Conservation (phyloP, 345 rosid species). For the Triadica sebifera region DNA sequence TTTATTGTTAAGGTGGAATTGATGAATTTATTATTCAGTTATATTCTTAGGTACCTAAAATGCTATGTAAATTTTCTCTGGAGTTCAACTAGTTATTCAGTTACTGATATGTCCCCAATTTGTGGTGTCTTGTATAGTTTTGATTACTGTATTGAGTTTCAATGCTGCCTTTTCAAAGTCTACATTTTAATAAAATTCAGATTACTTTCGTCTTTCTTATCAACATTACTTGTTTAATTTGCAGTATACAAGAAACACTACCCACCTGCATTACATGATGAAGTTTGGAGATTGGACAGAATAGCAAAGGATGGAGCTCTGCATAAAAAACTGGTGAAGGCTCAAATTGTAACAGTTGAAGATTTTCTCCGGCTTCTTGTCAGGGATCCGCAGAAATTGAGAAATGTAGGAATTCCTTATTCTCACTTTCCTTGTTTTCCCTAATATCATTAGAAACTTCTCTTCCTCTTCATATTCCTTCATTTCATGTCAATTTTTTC, state of each 20-base stretch:
- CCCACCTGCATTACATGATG: constrained; percentile 88
- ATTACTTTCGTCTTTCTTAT: background rate
- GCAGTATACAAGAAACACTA: constrained; percentile 94
- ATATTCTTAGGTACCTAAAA: background rate
- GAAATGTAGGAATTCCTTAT: constrained; percentile 50
- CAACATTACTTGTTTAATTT: constrained; percentile 16
- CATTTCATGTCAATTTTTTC: background rate
- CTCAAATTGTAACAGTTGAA: constrained; percentile 65
- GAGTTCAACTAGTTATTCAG: background rate
- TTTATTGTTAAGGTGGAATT: background rate
- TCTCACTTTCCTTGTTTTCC: background rate
- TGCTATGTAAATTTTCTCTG: background rate
- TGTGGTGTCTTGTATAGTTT: background rate
- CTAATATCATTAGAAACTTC: background rate
- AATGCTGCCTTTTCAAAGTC: background rate
- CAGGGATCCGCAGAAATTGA: constrained; percentile 65
- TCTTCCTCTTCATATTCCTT: constrained; percentile 4
- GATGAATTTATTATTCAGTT: background rate
- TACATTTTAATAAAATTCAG: background rate
- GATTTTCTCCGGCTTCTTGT: constrained; percentile 80
- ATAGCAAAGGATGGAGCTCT: constrained; percentile 96
- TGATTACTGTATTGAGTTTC: background rate
- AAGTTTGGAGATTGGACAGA: constrained; percentile 94
- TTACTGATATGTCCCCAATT: too few species aligned
- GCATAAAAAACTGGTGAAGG: constrained; percentile 70